Percentiles rank a stretch among this genome's conserved stretches.
Evolutionary conservation across 805 yeast species (phyloP).

Genomic region (Grigorovia transvaalensis): DNA sequence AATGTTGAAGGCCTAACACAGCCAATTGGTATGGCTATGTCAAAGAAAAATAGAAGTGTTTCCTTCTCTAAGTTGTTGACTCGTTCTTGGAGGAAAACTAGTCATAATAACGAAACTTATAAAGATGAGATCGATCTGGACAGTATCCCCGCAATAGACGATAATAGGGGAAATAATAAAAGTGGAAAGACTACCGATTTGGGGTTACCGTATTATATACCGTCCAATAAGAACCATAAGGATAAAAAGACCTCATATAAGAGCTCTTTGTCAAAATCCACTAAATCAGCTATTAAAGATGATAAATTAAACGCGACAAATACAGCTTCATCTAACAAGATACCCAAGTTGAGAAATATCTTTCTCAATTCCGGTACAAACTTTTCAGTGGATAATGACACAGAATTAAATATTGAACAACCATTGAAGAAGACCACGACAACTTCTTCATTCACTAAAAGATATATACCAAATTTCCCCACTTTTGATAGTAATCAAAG

Average conservation of each 20-base stretch:
- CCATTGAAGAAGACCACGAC: background rate
- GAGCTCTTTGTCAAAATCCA: background rate
- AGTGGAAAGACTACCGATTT: background rate
- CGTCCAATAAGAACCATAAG: background rate
- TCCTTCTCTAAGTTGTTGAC: conserved; percentile 19
- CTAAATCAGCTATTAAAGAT: background rate
- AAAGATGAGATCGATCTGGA: background rate
- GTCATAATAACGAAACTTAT: background rate
- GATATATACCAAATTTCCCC: background rate
- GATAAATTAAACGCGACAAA: background rate
- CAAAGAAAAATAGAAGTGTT: conserved; percentile 16
- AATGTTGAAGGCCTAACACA: background rate
- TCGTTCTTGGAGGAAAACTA: conserved; percentile 8
- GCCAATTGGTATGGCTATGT: conserved; percentile 1
- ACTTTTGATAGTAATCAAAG: background rate
- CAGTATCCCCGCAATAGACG: background rate
- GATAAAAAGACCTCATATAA: background rate
- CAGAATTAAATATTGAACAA: background rate
- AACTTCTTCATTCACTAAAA: background rate
- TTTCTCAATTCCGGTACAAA: conserved; percentile 7
- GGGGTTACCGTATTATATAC: background rate
- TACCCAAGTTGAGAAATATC: conserved; percentile 15
- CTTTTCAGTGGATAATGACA: background rate
- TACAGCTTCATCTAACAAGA: conserved; percentile 5
- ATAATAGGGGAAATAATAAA: too few relatives aligned